Evolutionary conservation across 148 eudicot species (phyloP), one percentile per base, ranked within the genome.

Genomic region (Beta vulgaris): DNA sequence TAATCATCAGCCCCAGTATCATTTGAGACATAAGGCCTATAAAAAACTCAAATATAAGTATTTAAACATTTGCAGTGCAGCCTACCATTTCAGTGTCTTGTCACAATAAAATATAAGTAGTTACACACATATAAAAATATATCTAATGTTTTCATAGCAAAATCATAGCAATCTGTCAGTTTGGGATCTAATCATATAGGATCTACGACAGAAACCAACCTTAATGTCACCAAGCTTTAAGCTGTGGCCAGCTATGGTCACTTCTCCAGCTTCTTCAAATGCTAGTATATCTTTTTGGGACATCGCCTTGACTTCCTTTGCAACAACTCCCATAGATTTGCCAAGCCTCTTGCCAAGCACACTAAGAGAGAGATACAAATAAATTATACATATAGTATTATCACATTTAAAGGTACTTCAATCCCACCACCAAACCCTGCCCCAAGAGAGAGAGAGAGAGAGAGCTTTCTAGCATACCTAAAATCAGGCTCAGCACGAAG

Each of bases 401-500:
- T 68, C 51, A 75, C 57, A 66, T 46, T 51, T 25, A 39, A 28
- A 76, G 19, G 31, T 18, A 63, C 32, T 32, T 14, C 68, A 63
- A 63, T 23, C 4, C 26, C 42, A 1, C 3, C 43, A 14, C 40
- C 15, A 14, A 16, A 25, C 9, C n/a, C n/a, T n/a, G n/a, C n/a
- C n/a, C 23, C 0, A 32, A 15, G 6, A 3, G 37, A 60, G 36
- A 60, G 35, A 29, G 62, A 29, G 18, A 62, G 67, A 62, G 0
- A 71, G 14, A 59, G 25, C 35, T 14, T 29, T 44, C 31, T 5
- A 60, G 59, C 59, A 73, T 80, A 92, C 97, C 97, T 92, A 86
- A 92, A 95, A 76, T 92, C 98, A 54, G 99, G 99, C 82, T 95
- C 99, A 29, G 99, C 99, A 35, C 92, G 91, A 61, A 95, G 82